Percentiles rank a stretch among this genome's conserved stretches.
phyloP scores from a whole-genome alignment of 75 land plant species.

The Ceratopteris richardii region DNA sequence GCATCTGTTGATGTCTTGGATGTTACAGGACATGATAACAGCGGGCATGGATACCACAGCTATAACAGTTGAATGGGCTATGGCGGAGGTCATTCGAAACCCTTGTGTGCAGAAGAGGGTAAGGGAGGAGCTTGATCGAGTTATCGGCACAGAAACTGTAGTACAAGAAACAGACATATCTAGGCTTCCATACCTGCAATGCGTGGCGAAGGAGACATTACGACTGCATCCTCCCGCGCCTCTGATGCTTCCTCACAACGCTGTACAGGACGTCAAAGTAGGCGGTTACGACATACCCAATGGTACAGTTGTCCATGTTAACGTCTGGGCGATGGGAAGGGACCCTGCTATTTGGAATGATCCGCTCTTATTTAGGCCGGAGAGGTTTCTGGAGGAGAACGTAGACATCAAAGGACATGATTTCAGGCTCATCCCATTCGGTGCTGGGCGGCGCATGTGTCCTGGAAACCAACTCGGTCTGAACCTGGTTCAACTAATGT shows the following conservation, averaged over 20 bases:
- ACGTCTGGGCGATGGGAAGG: slow-evolving; percentile 78
- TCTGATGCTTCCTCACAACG: slow-evolving; percentile 90
- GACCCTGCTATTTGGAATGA: slow-evolving; percentile 70
- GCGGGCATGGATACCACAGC: slow-evolving; percentile 97
- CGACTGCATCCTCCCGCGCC: slow-evolving; percentile 92
- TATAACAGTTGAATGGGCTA: slow-evolving; percentile 87
- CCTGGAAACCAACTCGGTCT: slow-evolving; percentile 86
- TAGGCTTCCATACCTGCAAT: slow-evolving; percentile 67
- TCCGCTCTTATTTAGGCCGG: slow-evolving; percentile 65
- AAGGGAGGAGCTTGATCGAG: slow-evolving; percentile 78
- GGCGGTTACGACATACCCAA: slow-evolving; percentile 87
- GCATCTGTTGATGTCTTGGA: no score
- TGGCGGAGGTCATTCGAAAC: slow-evolving; percentile 76
- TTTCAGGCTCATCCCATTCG: slow-evolving; percentile 74
- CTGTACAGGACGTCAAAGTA: slow-evolving; percentile 52
- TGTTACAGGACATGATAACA: slow-evolving; percentile 88
- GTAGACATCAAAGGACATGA: slow-evolving; percentile 92
- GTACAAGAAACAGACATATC: slow-evolving; percentile 59
- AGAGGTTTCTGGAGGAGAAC: slow-evolving; percentile 78
- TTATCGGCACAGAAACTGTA: slow-evolving; percentile 53
- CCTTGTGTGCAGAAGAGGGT: slow-evolving; percentile 69
- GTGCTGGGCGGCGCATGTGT: slow-evolving; percentile 82
- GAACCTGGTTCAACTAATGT: slow-evolving; percentile 67
- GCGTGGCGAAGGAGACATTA: slow-evolving; percentile 63
- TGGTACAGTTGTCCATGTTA: slow-evolving; percentile 77